These are phyloP conservation scores for Irpex rosettiformis DNA, from an alignment of 1,284 basidiomycete genomes.

Conservation along the genomic window DNA sequence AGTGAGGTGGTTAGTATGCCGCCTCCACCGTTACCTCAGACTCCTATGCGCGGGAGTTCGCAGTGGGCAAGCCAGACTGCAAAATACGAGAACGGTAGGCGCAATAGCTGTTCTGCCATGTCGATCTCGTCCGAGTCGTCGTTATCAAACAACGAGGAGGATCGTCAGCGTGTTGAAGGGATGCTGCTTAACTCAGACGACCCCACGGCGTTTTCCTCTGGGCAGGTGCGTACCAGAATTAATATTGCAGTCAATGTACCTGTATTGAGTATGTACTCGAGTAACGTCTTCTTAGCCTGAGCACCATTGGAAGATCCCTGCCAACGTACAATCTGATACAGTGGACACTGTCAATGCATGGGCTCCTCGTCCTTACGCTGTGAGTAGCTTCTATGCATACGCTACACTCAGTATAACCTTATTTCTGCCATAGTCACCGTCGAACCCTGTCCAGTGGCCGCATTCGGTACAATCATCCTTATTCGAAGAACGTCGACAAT, in stretches of 20 bases:
- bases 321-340: not conserved
- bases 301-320: not conserved
- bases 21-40: not conserved
- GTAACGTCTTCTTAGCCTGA: not conserved
- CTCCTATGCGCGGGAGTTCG: not conserved
- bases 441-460: not conserved
- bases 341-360: not conserved
- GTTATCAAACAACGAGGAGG: not conserved
- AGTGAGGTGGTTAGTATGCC: not conserved
- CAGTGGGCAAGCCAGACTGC: not conserved
- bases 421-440: not conserved
- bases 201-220: not conserved
- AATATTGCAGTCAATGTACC: no score
- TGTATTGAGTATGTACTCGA: not conserved
- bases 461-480: not conserved
- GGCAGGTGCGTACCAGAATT: not conserved
- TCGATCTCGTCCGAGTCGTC: not conserved
- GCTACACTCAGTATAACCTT: not conserved
- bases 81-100: not conserved
- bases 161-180: not conserved
- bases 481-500: not conserved
- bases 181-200: not conserved
- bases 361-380: not conserved
- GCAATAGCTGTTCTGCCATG: not conserved
- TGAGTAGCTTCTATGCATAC: not conserved